Evolutionary conservation across 2,329 filamentous ascomycete species (phyloP).

Genomic region (Diaporthe citrichinensis): DNA sequence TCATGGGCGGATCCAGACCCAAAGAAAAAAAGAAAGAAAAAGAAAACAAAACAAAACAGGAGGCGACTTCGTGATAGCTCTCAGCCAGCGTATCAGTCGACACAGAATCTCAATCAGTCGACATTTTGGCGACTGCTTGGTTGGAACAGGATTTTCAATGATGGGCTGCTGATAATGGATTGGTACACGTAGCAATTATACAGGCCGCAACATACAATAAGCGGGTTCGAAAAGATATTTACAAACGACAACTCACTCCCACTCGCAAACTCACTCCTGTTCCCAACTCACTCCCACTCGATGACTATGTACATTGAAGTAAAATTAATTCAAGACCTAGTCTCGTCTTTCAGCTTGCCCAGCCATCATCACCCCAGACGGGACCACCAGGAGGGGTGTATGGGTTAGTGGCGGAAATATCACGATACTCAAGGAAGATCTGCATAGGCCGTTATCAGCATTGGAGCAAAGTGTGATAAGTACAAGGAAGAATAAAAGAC

Average conservation of each 20-base stretch:
- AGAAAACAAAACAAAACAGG: too few species aligned
- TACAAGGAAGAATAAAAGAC: not conserved
- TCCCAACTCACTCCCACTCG: too few species aligned
- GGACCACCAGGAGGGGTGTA: constrained; percentile 23
- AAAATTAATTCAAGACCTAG: not conserved
- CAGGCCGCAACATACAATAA: not conserved
- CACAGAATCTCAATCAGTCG: too few species aligned
- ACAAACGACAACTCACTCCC: not conserved
- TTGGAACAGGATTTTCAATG: not conserved
- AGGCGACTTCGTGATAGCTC: not conserved
- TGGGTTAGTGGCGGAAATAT: constrained; percentile 1
- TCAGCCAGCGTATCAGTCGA: not conserved
- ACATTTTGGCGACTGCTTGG: not conserved
- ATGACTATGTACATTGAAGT: not conserved
- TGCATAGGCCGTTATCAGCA: not conserved
- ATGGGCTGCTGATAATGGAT: not conserved
- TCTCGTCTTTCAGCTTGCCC: not conserved
- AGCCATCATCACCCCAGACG: constrained; percentile 16
- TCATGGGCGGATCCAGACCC: not conserved
- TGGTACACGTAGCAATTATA: not conserved
- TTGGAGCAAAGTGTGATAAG: rapidly evolving
- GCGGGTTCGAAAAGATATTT: not conserved
- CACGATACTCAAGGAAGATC: constrained; percentile 21
- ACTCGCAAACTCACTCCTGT: not conserved
- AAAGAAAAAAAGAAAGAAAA: too few species aligned